Evolutionary conservation across 192 early-diverging fungal species (phyloP), one percentile per base, ranked within the genome.

Genomic region (Rhizophagus sp.): DNA sequence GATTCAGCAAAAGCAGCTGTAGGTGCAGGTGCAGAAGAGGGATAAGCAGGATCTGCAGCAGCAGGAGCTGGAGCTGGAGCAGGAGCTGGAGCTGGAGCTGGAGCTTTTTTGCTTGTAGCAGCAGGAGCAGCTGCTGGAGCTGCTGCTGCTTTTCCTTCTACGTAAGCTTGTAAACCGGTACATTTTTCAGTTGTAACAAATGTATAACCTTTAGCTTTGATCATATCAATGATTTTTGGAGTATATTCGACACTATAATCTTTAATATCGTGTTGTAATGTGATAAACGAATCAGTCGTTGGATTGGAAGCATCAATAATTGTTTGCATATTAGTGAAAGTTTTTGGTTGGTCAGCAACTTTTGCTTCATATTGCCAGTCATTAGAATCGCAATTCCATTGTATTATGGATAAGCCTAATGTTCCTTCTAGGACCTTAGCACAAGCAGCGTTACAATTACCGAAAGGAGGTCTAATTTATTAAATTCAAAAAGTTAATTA

Each of bases 391-490:
- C 79, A 68, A 65, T 85, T 85, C 85, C 85, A 85, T 72, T 83
- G 78, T 33, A 81, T 78, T 24, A 85, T 67, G 39, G 81, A 71
- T 62, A 82, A 79, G 7, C 81, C 83, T 19, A 85, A 22, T 3
- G 4, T 0, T 1, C 61, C 75, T 27, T 39, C 52, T 83, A 85
- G 82, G 36, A 81, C 73, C 47, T 82, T 82, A 47, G 75, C 79
- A 61, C 85, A 85, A 36, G 22, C 13, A 2, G 33, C 81, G 13
- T 25, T 30, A 52, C 84, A 85, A 69, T 81, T 76, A 57, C 88
- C 88, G 82, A 84, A 90, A 2, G 91, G 91, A 30, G 27, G 27
- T n/a, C n/a, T n/a, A n/a, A n/a, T n/a, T n/a, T n/a, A n/a, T n/a
- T n/a, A n/a, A n/a, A n/a, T n/a, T n/a, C n/a, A n/a, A n/a, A n/a